These are phyloP conservation scores for Umbelopsis isabellina DNA, from an alignment of 192 early-diverging fungal genomes.

Conservation along the genomic window DNA sequence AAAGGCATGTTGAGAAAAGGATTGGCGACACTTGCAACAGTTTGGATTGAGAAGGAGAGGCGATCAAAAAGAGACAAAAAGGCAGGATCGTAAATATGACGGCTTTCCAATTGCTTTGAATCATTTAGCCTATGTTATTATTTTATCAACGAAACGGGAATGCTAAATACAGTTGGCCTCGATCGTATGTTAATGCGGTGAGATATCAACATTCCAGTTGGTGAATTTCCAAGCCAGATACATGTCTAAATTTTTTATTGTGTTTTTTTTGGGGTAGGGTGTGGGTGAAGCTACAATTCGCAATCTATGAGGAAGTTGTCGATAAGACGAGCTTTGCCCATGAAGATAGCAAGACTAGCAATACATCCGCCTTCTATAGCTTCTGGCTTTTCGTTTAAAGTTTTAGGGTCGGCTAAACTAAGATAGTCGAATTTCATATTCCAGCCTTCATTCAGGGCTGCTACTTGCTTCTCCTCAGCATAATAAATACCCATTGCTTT, in stretches of 20 bases:
- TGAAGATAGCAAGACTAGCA: slow-evolving; percentile 80
- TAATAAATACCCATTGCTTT: slow-evolving; percentile 57
- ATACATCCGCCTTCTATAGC: slow-evolving; percentile 65
- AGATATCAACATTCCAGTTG: slow-evolving; percentile 16
- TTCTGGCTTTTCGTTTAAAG: slow-evolving; percentile 55
- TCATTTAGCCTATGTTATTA: background rate
- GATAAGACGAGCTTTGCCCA: slow-evolving; percentile 90
- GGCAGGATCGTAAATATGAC: no score
- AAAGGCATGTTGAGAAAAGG: background rate
- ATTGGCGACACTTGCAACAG: background rate
- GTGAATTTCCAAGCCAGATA: slow-evolving; percentile 7
- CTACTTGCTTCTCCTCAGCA: slow-evolving; percentile 42
- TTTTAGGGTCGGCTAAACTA: slow-evolving; percentile 71
- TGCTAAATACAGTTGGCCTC: background rate
- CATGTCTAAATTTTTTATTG: background rate
- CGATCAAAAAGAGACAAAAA: background rate
- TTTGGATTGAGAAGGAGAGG: background rate
- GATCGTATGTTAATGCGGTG: no score
- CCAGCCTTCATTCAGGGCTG: slow-evolving; percentile 44
- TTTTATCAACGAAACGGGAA: slow-evolving; percentile 6
- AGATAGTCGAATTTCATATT: slow-evolving; percentile 84
- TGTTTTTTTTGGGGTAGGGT: background rate
- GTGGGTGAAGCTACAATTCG: background rate
- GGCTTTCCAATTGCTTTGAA: no score
- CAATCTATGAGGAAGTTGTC: slow-evolving; percentile 82